Conservation (phyloP, 1,284 basidiomycete genomes). For the Moniliophthora roreri region DNA sequence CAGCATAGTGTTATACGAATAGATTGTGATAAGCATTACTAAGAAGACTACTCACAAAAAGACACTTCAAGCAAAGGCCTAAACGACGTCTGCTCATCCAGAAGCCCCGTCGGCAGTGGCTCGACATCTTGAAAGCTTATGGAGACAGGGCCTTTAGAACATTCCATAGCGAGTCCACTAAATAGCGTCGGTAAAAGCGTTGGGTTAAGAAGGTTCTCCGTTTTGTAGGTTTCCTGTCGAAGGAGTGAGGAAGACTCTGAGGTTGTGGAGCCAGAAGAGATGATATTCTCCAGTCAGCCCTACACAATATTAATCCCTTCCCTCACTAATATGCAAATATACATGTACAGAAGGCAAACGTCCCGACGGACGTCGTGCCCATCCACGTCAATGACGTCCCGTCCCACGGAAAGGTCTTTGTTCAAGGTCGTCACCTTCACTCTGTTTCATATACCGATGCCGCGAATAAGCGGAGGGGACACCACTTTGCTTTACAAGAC, state of each 20-base stretch:
- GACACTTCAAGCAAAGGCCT: neutral
- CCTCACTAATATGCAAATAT: neutral
- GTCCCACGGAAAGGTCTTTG: conserved; percentile 34
- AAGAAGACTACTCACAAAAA: conserved; percentile 2
- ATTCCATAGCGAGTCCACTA: conserved; percentile 7
- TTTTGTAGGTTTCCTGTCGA: conserved; percentile 21
- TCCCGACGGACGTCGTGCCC: conserved; percentile 23
- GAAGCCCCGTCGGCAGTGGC: neutral
- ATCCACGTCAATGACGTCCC: conserved; percentile 36
- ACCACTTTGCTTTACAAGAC: conserved; percentile 30
- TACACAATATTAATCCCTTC: conserved; percentile 11
- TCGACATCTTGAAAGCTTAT: neutral
- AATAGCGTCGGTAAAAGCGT: conserved; percentile 29
- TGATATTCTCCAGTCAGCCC: neutral
- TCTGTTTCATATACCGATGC: conserved; percentile 19
- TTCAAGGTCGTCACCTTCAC: neutral
- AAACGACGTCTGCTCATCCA: neutral
- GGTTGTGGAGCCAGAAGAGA: neutral
- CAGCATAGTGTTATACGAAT: no score
- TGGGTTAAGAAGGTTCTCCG: conserved; percentile 28
- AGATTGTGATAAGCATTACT: no score
- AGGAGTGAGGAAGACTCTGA: conserved; percentile 36
- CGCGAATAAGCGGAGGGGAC: conserved; percentile 26
- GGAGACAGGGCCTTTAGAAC: neutral
- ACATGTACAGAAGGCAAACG: conserved; percentile 28